A percentile compares a stretch with the other conserved stretches of the same genome.
Conservation (phyloP, 2,329 filamentous ascomycete genomes). For the Epichloe bromicola region DNA sequence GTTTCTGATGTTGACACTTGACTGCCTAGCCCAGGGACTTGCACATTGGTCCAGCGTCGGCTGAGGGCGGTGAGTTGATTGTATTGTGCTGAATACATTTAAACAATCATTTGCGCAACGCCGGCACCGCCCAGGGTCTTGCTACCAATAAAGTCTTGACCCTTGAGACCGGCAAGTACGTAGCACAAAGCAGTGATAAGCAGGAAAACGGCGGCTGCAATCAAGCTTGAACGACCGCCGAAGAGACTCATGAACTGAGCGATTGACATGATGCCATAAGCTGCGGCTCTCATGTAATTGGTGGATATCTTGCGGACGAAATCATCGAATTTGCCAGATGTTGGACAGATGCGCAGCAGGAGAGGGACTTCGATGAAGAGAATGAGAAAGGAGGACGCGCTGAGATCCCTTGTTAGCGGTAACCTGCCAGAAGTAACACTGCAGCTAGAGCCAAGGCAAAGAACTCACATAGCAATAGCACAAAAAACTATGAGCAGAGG, state of each 20-base stretch:
- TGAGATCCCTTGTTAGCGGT: constrained; percentile 19
- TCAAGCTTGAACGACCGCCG: constrained; percentile 52
- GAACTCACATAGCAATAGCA: constrained; percentile 40
- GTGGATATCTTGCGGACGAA: constrained; percentile 87
- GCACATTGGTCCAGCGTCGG: background rate
- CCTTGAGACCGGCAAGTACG: constrained; percentile 62
- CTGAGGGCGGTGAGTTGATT: background rate
- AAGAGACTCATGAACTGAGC: constrained; percentile 77
- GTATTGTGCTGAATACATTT: constrained; percentile 15
- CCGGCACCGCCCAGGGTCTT: constrained; percentile 92
- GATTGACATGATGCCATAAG: constrained; percentile 70
- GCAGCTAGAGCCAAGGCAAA: background rate
- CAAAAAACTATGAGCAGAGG: constrained; percentile 37
- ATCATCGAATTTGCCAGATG: constrained; percentile 74
- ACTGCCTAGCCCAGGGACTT: background rate
- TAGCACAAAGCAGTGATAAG: constrained; percentile 71
- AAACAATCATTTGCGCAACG: constrained; percentile 97
- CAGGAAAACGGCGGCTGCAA: constrained; percentile 76
- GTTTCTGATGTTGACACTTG: background rate
- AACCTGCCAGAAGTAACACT: background rate
- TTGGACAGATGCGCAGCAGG: constrained; percentile 93
- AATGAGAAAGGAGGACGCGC: constrained; percentile 58
- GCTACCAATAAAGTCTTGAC: constrained; percentile 78
- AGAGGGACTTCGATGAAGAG: constrained; percentile 86
- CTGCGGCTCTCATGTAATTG: constrained; percentile 88